Evolutionary conservation across 2,329 filamentous ascomycete species (phyloP), one percentile per base, ranked within the genome.

Genomic region (Colletotrichum tofieldiae): DNA sequence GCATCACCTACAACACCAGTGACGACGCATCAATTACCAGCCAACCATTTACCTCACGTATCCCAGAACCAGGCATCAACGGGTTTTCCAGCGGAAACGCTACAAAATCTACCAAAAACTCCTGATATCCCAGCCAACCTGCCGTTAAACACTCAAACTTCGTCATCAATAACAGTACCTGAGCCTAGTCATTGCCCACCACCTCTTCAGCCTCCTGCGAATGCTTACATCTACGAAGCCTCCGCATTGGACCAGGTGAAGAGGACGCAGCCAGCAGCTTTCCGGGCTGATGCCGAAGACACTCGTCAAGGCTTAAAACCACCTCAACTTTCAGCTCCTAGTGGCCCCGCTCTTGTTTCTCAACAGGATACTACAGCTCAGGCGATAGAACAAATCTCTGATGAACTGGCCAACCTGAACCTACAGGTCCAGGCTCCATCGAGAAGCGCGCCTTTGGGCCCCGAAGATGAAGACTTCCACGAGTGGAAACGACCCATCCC

Each of bases 401-500:
- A 11, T 6, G 20, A 2, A 8, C 0, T 65, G 26, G 16, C 16
- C 14, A 35, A 4, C 12, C 32, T 58, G 7, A 39, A 8, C 41
- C 12, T 65, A 5, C 9, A 45, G 5, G 20, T 29, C 29, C 3
- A 29, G 16, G n/a, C 12, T n/a, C 18, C 63, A 4, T 18, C 18
- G 0, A 26, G 37, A 5, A 14, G 12, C 2, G 1, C 1, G 2
- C 9, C 26, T 29, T n/a, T 32, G 8, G 20, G 55, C 23, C 35
- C 41, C 32, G 67, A 59, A 23, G 56, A 62, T 26, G 45, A 60
- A 23, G 64, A 39, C 5, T 55, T 61, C 11, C 63, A 67, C 12
- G 67, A 66, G 6, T 71, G 64, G 55, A 67, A 47, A 47, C 43
- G 63, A 11, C 32, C 67, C 4, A 18, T 71, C 3, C 67, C 67